Base-by-base conservation (phyloP, 495 filamentous ascomycete genomes). In the Delitschia confertaspora region DNA sequence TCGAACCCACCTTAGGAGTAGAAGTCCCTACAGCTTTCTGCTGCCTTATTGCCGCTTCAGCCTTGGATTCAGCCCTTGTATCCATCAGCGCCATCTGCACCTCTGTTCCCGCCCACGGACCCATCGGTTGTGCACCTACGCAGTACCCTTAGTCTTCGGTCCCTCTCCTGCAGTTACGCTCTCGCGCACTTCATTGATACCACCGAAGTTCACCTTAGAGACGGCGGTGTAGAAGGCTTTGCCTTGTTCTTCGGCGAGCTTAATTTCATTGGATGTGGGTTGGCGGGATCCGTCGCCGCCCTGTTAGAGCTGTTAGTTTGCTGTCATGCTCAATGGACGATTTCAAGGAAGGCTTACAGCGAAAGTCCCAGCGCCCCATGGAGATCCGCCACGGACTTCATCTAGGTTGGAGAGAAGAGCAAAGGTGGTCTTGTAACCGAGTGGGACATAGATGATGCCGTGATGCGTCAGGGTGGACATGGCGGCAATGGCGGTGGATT, bases 281-380 rank as follows among this genome's bases (percentile, higher is more conserved):
- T 84, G 74, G 57, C 91, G 83, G 32, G 81, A 82, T 55, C 91
- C 91, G 38, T 93, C 82, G 47, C 62, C 65, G 45, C 64, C n/a
- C n/a, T n/a, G n/a, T n/a, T n/a, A n/a, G n/a, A n/a, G 77, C 67
- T 59, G 16, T 16, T 36, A 7, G 19, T 13, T 18, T 5, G 11
- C 29, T 6, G 18, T 18, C 19, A 33, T 7, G 36, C 33, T 17
- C 10, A 27, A 9, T 40, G 26, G 27, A 20, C n/a, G 8, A 20
- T 11, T 14, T 5, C 30, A 35, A 25, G 16, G 22, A 24, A 14
- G 42, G 61, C 76, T 65, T 71, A 78, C 81, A 46, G 89, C 71
- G 56, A 95, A 88, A 36, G 91, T 95, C 61, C 91, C 91, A 25
- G 91, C 89, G 56, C 91, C 91, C 91, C 93, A 98, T 14, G 91